A percentile compares a stretch with the other conserved stretches of the same genome.
Conservation (phyloP, 2,329 filamentous ascomycete genomes). For the Dactylellina haptotyla region DNA sequence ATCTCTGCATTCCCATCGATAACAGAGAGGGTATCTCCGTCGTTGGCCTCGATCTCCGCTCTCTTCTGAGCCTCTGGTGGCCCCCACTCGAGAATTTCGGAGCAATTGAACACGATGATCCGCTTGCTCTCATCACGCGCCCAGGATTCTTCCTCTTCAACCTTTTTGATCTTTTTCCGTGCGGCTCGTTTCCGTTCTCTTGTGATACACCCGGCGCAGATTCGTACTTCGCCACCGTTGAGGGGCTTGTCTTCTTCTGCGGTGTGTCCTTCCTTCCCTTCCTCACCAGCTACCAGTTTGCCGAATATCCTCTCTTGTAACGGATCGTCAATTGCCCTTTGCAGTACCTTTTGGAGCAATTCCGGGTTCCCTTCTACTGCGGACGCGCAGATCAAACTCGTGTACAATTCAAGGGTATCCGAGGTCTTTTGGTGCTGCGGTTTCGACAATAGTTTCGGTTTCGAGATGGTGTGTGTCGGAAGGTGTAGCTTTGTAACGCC, state of each 20-base stretch:
- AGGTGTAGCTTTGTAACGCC: slow-evolving; percentile 84
- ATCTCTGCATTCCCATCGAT: slow-evolving; percentile 51
- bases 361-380: slow-evolving; percentile 78
- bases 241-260: slow-evolving; percentile 71
- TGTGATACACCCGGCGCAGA: slow-evolving; percentile 89
- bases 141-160: slow-evolving; percentile 90
- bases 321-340: slow-evolving; percentile 62
- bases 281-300: slow-evolving; percentile 56
- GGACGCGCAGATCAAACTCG: slow-evolving; percentile 88
- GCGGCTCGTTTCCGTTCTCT: slow-evolving; percentile 90
- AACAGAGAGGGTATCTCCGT: slow-evolving; percentile 68
- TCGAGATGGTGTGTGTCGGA: slow-evolving; percentile 89
- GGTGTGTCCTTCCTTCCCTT: slow-evolving; percentile 61
- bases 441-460: slow-evolving; percentile 87
- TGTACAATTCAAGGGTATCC: slow-evolving; percentile 81
- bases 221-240: slow-evolving; percentile 92
- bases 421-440: slow-evolving; percentile 72
- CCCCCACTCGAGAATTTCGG: slow-evolving; percentile 86
- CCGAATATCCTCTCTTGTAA: slow-evolving; percentile 59
- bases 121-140: slow-evolving; percentile 80
- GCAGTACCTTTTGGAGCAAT: slow-evolving; percentile 73
- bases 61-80: slow-evolving; percentile 61
- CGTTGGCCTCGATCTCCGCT: slow-evolving; percentile 59
- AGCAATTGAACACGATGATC: slow-evolving; percentile 90
- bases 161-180: slow-evolving; percentile 91